Evolutionary conservation across 2,329 filamentous ascomycete genomes (phyloP).

Genomic region (Monosporascus sp.): DNA sequence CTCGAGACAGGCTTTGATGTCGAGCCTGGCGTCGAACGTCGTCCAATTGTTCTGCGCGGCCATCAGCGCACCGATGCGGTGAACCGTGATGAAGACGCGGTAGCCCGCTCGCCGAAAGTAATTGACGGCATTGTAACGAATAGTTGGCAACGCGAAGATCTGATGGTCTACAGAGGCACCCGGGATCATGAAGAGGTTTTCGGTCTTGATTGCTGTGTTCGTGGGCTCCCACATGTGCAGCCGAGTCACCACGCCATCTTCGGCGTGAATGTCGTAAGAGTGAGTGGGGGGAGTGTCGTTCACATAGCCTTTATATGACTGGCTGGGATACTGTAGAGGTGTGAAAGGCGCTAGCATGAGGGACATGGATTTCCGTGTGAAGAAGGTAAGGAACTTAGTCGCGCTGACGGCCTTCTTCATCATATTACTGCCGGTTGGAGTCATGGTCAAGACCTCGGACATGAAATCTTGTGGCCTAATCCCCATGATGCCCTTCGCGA

Average conservation of each 20-base stretch:
- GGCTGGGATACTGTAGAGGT: conserved; percentile 50
- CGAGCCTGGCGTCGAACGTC: conserved; percentile 54
- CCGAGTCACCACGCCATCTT: conserved; percentile 47
- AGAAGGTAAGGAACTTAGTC: conserved; percentile 50
- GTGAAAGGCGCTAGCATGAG: conserved; percentile 52
- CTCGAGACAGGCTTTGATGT: conserved; percentile 52
- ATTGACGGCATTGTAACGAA: conserved; percentile 58
- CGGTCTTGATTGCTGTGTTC: conserved; percentile 30
- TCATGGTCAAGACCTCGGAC: conserved; percentile 50
- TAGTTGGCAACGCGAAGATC: conserved; percentile 58
- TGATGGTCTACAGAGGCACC: conserved; percentile 60
- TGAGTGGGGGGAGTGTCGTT: conserved; percentile 44
- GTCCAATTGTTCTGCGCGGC: conserved; percentile 50
- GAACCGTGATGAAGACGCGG: conserved; percentile 52
- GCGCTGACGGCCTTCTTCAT: conserved; percentile 40
- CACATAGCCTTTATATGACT: conserved; percentile 43
- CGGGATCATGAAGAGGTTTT: conserved; percentile 56
- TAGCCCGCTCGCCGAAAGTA: conserved; percentile 59
- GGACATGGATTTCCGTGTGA: conserved; percentile 47
- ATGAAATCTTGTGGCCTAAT: conserved; percentile 50
- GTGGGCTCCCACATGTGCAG: conserved; percentile 55
- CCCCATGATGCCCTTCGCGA: conserved; percentile 57
- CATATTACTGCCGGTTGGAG: conserved; percentile 43
- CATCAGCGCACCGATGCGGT: conserved; percentile 52
- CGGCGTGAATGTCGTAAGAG: conserved; percentile 42